Evolutionary conservation across 2,329 filamentous ascomycete species (phyloP).

Genomic region (Talaromyces sp.): DNA sequence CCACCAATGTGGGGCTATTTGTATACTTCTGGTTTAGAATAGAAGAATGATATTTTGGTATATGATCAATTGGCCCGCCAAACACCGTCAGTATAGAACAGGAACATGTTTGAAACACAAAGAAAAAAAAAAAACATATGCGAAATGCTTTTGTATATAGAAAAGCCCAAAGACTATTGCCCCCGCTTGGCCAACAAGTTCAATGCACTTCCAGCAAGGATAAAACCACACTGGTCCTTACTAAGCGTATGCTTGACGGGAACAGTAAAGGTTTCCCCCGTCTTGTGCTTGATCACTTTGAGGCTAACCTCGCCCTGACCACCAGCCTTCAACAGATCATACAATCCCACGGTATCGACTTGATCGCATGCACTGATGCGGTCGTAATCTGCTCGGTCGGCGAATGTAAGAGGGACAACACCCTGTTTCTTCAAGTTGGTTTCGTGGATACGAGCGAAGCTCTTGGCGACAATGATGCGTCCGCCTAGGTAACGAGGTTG

Average conservation of each 20-base stretch:
- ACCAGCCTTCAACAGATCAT: constrained; percentile 72
- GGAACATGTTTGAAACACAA: no score
- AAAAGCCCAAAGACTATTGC: constrained; percentile 8
- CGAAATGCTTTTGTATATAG: neutral
- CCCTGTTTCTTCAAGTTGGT: constrained; percentile 98
- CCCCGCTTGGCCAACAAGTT: constrained; percentile 74
- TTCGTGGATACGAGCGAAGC: constrained; percentile 89
- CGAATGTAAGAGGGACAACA: constrained; percentile 89
- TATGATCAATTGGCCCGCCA: constrained; percentile 3
- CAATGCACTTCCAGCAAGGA: constrained; percentile 87
- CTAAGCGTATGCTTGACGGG: constrained; percentile 83
- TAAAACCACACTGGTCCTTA: constrained; percentile 85
- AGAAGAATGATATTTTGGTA: neutral
- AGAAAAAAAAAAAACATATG: neutral
- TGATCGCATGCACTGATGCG: constrained; percentile 76
- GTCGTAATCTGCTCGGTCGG: constrained; percentile 82
- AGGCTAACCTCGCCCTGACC: constrained; percentile 77
- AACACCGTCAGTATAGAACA: constrained; percentile 1
- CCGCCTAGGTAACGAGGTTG: constrained; percentile 80
- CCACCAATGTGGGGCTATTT: neutral
- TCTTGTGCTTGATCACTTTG: constrained; percentile 57
- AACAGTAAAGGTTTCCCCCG: constrained; percentile 64
- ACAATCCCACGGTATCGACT: constrained; percentile 76
- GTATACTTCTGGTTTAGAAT: no score
- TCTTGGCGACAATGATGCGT: constrained; percentile 77